Conservation (phyloP, 1,139 yeast genomes). For the Scheffersomyces titani region DNA sequence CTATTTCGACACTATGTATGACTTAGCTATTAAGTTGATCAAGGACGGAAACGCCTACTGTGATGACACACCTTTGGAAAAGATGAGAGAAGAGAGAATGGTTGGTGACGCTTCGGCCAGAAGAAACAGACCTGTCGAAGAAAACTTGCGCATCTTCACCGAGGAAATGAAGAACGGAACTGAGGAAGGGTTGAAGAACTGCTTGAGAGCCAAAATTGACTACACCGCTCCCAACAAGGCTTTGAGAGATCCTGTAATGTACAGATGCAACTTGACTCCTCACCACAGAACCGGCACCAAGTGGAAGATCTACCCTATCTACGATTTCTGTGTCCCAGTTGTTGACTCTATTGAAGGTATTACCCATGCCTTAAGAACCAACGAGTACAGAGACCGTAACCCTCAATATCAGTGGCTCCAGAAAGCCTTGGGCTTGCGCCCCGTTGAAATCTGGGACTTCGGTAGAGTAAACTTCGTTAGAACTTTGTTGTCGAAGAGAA, state of each 20-base stretch:
- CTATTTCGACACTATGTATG: constrained; percentile 89
- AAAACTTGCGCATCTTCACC: constrained; percentile 79
- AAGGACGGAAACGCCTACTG: constrained; percentile 95
- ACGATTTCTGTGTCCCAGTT: constrained; percentile 96
- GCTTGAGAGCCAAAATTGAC: constrained; percentile 94
- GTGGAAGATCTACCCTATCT: constrained; percentile 97
- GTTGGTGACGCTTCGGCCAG: constrained; percentile 90
- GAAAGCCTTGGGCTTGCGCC: constrained; percentile 74
- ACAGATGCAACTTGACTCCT: constrained; percentile 94
- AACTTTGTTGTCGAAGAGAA: constrained; percentile 92
- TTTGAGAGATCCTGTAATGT: constrained; percentile 93
- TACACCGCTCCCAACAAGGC: constrained; percentile 89
- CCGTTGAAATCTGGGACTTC: constrained; percentile 96
- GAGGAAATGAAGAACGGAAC: constrained; percentile 93
- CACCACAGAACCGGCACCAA: constrained; percentile 91
- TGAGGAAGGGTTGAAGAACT: constrained; percentile 83
- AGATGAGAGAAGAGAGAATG: constrained; percentile 98
- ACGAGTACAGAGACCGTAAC: constrained; percentile 96
- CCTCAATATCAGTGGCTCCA: constrained; percentile 97
- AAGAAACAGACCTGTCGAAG: constrained; percentile 90
- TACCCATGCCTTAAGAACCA: constrained; percentile 95
- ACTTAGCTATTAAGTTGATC: constrained; percentile 78
- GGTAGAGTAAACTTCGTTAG: constrained; percentile 95
- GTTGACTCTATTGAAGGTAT: constrained; percentile 96
- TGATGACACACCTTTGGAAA: constrained; percentile 91